These are phyloP conservation scores for Paecilomyces sp. DNA, from an alignment of 2,329 filamentous ascomycete species.

Conservation along the genomic window DNA sequence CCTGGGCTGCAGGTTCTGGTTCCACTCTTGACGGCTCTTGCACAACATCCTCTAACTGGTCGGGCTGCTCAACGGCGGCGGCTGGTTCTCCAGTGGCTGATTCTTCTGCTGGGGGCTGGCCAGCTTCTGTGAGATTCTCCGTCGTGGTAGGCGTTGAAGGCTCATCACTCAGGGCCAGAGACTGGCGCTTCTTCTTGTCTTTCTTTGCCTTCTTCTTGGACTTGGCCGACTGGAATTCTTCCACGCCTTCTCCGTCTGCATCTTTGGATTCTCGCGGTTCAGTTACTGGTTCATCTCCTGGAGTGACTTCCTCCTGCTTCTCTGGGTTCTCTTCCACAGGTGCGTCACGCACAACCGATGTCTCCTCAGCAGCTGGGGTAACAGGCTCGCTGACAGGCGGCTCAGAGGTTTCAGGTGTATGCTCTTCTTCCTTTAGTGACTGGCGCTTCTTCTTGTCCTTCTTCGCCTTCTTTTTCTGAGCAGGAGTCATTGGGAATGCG, in stretches of 20 bases:
- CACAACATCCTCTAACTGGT: background rate
- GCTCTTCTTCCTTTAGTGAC: slow-evolving; percentile 17
- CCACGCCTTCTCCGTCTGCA: slow-evolving; percentile 1
- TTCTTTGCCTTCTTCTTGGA: slow-evolving; percentile 30
- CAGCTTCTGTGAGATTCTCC: background rate
- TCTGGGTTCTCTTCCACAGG: background rate
- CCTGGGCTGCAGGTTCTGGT: slow-evolving; percentile 19
- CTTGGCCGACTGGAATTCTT: slow-evolving; percentile 9
- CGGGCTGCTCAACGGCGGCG: background rate
- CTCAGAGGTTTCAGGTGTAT: background rate
- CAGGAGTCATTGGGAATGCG: background rate
- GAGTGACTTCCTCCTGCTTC: background rate
- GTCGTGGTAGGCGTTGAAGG: slow-evolving; percentile 1
- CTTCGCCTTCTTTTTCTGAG: slow-evolving; percentile 11
- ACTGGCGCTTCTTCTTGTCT: background rate
- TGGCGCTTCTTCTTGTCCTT: background rate
- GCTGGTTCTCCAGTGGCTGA: background rate
- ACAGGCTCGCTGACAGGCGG: background rate
- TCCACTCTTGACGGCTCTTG: slow-evolving; percentile 33
- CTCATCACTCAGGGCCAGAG: slow-evolving; percentile 18
- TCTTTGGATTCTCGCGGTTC: background rate
- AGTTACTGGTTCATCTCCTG: background rate
- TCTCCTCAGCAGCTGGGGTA: background rate
- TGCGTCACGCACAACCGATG: background rate
- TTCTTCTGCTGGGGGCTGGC: background rate